Percentiles rank a stretch among this genome's conserved stretches.
Conservation (phyloP, 306 rosid genomes). For the Cucurbita ficifolia region DNA sequence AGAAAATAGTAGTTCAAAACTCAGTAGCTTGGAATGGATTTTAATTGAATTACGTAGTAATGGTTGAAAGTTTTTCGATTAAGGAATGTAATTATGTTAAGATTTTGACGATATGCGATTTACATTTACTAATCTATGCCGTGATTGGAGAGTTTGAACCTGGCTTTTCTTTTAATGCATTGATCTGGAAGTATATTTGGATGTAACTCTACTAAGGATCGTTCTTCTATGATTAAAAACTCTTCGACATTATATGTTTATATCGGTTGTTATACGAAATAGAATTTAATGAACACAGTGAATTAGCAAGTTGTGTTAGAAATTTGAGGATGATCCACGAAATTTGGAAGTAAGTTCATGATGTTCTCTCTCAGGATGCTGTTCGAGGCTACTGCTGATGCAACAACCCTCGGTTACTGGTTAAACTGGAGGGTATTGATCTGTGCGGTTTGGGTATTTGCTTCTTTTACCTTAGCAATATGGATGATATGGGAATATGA, state of each 20-base stretch:
- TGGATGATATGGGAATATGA: conserved; percentile 35
- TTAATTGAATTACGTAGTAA: neutral
- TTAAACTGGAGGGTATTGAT: conserved; percentile 52
- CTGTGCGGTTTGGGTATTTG: conserved; percentile 39
- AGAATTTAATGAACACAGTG: neutral
- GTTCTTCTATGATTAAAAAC: neutral
- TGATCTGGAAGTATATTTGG: neutral
- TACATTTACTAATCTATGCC: neutral
- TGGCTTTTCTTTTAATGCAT: neutral
- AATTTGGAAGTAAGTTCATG: neutral
- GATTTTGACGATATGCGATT: neutral
- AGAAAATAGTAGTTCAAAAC: neutral
- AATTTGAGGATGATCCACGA: neutral
- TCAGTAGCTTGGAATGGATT: neutral
- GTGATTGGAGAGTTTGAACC: neutral
- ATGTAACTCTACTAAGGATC: neutral
- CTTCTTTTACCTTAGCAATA: conserved; percentile 26
- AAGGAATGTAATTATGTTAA: neutral
- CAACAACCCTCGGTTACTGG: conserved; percentile 58
- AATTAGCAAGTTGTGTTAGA: neutral
- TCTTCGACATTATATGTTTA: neutral
- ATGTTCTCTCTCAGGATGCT: conserved; percentile 32
- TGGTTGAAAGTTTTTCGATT: neutral
- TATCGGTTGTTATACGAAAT: neutral
- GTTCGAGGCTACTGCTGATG: conserved; percentile 18